Conservation (phyloP, 345 rosid species). For the Streptanthus diversifolius region DNA sequence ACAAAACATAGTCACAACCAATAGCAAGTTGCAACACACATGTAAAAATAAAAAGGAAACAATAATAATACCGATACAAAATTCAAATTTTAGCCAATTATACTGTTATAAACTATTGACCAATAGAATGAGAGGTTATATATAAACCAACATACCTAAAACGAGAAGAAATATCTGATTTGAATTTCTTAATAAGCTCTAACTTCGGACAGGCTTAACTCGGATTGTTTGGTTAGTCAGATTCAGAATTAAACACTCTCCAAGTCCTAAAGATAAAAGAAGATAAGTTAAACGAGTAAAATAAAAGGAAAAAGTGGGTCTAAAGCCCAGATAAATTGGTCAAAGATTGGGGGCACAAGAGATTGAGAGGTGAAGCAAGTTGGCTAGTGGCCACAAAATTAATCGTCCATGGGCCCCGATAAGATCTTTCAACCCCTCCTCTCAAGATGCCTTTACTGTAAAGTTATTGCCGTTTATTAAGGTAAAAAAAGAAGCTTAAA, state of each 20-base stretch:
- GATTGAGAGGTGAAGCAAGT: conserved; percentile 29
- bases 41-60: conserved; percentile 4
- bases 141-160: neutral
- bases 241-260: neutral
- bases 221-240: neutral
- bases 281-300: neutral
- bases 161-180: neutral
- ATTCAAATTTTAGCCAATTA: neutral
- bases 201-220: neutral
- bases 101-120: too few species aligned
- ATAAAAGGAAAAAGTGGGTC: neutral
- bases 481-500: conserved; percentile 1
- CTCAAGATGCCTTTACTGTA: conserved; percentile 13
- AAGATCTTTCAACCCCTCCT: conserved; percentile 10
- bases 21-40: conserved; percentile 29
- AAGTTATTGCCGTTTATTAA: neutral
- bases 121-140: too few species aligned
- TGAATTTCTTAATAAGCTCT: neutral
- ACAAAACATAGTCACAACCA: conserved; percentile 15
- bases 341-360: conserved; percentile 29
- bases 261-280: too few species aligned
- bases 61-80: neutral
- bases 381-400: conserved; percentile 20
- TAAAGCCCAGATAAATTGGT: conserved; percentile 16
- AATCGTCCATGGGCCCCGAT: conserved; percentile 19